These are phyloP conservation scores for Cokeromyces recurvatus DNA, from an alignment of 371 early-diverging fungal species.

Conservation along the genomic window DNA sequence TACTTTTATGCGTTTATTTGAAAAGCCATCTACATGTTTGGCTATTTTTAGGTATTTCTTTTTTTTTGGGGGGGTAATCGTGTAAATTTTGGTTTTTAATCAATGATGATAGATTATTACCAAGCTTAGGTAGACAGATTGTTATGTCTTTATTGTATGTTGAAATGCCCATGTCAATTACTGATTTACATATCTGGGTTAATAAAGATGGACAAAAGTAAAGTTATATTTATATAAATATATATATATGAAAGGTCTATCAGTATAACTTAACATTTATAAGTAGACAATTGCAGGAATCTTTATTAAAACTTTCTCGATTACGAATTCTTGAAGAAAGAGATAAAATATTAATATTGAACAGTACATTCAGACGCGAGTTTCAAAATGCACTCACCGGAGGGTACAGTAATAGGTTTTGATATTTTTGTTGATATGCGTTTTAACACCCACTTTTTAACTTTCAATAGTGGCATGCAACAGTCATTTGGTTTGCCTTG, in stretches of 20 bases:
- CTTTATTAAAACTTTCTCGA: conserved; percentile 60
- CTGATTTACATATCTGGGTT: conserved; percentile 71
- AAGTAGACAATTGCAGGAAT: conserved; percentile 52
- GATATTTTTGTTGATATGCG: neutral
- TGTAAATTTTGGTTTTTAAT: neutral
- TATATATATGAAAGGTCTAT: no score
- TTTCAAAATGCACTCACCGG: conserved; percentile 88
- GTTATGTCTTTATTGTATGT: conserved; percentile 87
- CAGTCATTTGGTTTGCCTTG: conserved; percentile 80
- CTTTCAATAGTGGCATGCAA: conserved; percentile 58
- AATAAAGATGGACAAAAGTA: conserved; percentile 52
- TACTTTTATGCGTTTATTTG: conserved; percentile 75
- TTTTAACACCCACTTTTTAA: neutral
- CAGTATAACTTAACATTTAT: neutral
- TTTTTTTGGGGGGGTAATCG: neutral
- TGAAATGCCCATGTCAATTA: conserved; percentile 50
- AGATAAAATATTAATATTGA: conserved; percentile 46
- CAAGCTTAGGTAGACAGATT: conserved; percentile 84
- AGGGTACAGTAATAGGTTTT: conserved; percentile 49
- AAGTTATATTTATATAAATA: neutral
- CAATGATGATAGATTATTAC: conserved; percentile 61
- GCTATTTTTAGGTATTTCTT: conserved; percentile 78
- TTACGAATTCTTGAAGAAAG: conserved; percentile 63
- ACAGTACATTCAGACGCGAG: conserved; percentile 68
- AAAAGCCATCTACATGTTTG: conserved; percentile 89